phyloP scores from a whole-genome alignment of 176 grass and related monocot species.

The Oryza brachyantha region DNA sequence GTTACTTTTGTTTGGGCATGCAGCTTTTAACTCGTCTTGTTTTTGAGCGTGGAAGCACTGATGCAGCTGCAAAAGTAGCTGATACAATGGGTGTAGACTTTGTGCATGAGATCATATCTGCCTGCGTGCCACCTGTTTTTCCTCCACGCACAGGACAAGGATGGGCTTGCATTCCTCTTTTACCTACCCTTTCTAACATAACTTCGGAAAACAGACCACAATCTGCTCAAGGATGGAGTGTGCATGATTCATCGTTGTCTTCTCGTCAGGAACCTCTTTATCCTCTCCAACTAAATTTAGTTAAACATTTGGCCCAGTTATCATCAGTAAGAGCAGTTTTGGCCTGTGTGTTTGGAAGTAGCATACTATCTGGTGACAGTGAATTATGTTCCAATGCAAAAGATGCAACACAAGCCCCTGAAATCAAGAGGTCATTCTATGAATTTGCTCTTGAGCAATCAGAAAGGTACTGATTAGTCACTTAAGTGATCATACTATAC shows the following conservation, averaged over 20 bases:
- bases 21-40: slow-evolving; percentile 94
- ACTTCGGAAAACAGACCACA: slow-evolving; percentile 44
- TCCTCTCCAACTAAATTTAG: slow-evolving; percentile 84
- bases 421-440: slow-evolving; percentile 81
- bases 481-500: slow-evolving; percentile 14
- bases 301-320: slow-evolving; percentile 77
- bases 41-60: slow-evolving; percentile 88
- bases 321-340: slow-evolving; percentile 94
- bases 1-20: too few relatives aligned
- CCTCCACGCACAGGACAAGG: slow-evolving; percentile 78
- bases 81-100: slow-evolving; percentile 93
- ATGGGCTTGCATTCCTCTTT: slow-evolving; percentile 91
- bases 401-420: slow-evolving; percentile 50
- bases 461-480: slow-evolving; percentile 62
- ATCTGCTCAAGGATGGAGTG: slow-evolving; percentile 50
- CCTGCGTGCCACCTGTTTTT: slow-evolving; percentile 95
- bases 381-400: slow-evolving; percentile 61
- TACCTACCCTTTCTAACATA: slow-evolving; percentile 46
- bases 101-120: slow-evolving; percentile 90
- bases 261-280: slow-evolving; percentile 62
- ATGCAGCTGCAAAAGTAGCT: slow-evolving; percentile 86
- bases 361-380: slow-evolving; percentile 64
- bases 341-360: slow-evolving; percentile 91
- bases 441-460: slow-evolving; percentile 97
- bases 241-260: slow-evolving; percentile 45